These are phyloP conservation scores for Amanita inopinata DNA, from an alignment of 768 basidiomycete genomes.

Conservation along the genomic window DNA sequence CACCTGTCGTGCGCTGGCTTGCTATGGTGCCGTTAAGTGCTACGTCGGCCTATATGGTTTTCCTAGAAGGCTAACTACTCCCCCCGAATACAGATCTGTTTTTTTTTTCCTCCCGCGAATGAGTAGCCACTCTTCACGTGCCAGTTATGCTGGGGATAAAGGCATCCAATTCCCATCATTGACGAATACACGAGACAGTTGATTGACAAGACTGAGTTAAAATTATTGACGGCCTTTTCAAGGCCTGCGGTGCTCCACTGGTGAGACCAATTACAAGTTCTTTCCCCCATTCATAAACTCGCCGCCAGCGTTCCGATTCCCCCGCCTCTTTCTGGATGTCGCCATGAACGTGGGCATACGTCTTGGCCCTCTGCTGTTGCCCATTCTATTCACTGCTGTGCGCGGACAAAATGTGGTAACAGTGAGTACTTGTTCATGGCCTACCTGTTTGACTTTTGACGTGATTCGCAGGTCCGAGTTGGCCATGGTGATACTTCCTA, in stretches of 20 bases:
- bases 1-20: too few relatives aligned
- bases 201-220: not conserved
- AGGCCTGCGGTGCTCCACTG: not conserved
- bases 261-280: not conserved
- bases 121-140: too few relatives aligned
- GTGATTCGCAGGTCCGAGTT: conserved; percentile 23
- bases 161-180: not conserved
- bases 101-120: too few relatives aligned
- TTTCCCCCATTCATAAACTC: not conserved
- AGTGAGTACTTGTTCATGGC: not conserved
- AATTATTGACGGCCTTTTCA: not conserved
- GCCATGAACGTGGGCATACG: not conserved
- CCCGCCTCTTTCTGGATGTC: not conserved
- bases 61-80: too few relatives aligned
- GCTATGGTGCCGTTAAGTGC: too few relatives aligned
- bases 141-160: too few relatives aligned
- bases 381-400: not conserved
- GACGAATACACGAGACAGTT: not conserved
- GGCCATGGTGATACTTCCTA: conserved; percentile 31
- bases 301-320: not conserved
- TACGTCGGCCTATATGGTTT: too few relatives aligned
- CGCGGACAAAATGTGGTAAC: not conserved
- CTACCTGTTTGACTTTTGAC: not conserved
- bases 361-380: not conserved
- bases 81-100: too few relatives aligned